These are phyloP conservation scores for Somion occarium DNA, from an alignment of 1,284 basidiomycete genomes.

Conservation along the genomic window DNA sequence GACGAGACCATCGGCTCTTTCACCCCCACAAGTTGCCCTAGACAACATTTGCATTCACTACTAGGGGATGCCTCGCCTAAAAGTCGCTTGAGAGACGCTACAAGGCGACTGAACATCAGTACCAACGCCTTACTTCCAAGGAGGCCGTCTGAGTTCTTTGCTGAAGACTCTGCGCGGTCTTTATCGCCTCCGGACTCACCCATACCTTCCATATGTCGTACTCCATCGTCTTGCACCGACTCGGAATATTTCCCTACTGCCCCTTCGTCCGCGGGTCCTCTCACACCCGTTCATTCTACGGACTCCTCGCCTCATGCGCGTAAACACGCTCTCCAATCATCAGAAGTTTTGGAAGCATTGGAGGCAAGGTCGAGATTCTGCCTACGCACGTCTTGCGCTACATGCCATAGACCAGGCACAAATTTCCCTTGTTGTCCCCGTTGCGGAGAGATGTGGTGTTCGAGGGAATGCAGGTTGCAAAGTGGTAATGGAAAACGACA, in stretches of 20 bases:
- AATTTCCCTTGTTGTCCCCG: slow-evolving; percentile 65
- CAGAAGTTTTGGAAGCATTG: slow-evolving; percentile 42
- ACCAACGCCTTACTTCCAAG: neutral
- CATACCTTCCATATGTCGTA: slow-evolving; percentile 28
- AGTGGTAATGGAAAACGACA: slow-evolving; percentile 45
- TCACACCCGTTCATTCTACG: slow-evolving; percentile 17
- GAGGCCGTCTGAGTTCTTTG: neutral
- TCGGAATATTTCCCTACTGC: slow-evolving; percentile 28
- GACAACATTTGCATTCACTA: slow-evolving; percentile 20
- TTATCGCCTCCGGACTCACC: slow-evolving; percentile 16
- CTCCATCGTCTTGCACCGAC: slow-evolving; percentile 24
- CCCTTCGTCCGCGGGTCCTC: slow-evolving; percentile 21
- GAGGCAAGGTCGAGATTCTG: slow-evolving; percentile 55
- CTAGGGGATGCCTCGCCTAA: slow-evolving; percentile 9
- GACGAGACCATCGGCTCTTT: slow-evolving; percentile 25
- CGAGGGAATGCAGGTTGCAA: slow-evolving; percentile 55
- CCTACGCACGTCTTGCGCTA: slow-evolving; percentile 41
- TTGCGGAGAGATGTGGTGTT: slow-evolving; percentile 67
- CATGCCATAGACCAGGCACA: slow-evolving; percentile 51
- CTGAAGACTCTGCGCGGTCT: neutral
- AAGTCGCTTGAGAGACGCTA: neutral
- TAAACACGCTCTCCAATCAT: slow-evolving; percentile 10
- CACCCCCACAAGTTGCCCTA: slow-evolving; percentile 24
- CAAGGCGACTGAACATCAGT: neutral
- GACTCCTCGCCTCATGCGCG: slow-evolving; percentile 7